A percentile compares a stretch with the other conserved stretches of the same genome.
These are phyloP conservation scores for Avena atlantica DNA, from an alignment of 176 grass and related monocot species.

Conservation along the genomic window DNA sequence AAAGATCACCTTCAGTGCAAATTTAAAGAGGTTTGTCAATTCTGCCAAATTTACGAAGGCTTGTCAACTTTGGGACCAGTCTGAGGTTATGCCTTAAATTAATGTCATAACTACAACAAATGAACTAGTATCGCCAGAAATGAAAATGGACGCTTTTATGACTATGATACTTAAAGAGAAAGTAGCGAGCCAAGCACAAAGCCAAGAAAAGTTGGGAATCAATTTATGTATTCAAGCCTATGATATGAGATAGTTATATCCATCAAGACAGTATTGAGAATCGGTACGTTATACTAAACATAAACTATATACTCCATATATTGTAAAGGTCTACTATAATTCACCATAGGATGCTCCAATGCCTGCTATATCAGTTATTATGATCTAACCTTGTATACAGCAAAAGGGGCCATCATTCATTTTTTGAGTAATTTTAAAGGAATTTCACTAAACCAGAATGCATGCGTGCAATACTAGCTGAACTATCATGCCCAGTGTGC, in stretches of 20 bases:
- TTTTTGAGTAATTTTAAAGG: background rate
- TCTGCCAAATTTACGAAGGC: too few relatives aligned
- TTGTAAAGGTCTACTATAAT: background rate
- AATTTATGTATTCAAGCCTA: background rate
- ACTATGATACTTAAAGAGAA: background rate
- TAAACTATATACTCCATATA: background rate
- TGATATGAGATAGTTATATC: background rate
- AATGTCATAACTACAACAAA: background rate
- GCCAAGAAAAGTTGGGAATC: background rate
- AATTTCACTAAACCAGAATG: background rate
- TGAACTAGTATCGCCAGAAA: constrained; percentile 11
- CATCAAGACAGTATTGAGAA: background rate
- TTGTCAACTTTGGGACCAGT: too few relatives aligned
- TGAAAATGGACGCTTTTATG: background rate
- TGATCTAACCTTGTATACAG: background rate
- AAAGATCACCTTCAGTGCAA: too few relatives aligned
- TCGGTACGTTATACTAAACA: background rate
- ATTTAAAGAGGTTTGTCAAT: too few relatives aligned
- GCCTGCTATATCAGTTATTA: background rate
- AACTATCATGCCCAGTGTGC: background rate
- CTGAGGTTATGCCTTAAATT: too few relatives aligned
- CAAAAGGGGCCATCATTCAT: background rate
- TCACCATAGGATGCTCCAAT: background rate
- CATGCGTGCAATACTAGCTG: background rate
- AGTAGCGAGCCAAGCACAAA: background rate